Base-by-base conservation (phyloP, 768 basidiomycete genomes). In the Boletus reticuloceps region DNA sequence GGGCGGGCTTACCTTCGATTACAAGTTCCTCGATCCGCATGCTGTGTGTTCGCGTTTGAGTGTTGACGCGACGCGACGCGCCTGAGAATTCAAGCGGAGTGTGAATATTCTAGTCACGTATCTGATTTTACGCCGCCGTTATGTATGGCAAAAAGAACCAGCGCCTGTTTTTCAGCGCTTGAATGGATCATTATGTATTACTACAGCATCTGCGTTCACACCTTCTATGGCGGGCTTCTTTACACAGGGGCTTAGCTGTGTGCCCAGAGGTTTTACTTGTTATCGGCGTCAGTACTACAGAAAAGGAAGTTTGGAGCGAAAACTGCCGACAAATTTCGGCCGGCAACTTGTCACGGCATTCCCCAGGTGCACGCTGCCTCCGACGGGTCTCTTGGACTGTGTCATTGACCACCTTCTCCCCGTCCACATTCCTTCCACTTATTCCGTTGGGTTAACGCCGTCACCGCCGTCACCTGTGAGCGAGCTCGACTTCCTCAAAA, bases 1-100 rank as follows among this genome's bases (percentile, higher is more conserved):
- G 19, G 5, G 38, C 31, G 16, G 29, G 54, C 70, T 34, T 63
- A 83, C 92, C 94, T 72, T 98, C 96, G 50, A 98, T 81, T 54
- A 98, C 88, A 27, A 98, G 85, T 66, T 98, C 96, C 69, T 96
- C 92, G 61, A 97, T 94, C 61, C 94, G 79, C 94, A 96, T 96
- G 54, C 64, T 77, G 59, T 61, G 41, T n/a, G 45, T 54, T 41
- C 29, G 50, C 36, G 22, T 40, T 38, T 17, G 51, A 38, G 37
- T 7, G 14, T 22, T 3, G n/a, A 61, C 69, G 65, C 68, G 69
- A 63, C 69, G 69, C 69, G 69, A 61, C 68, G 71, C 69, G 69
- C 40, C 54, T 8, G 7, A 3, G 16, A 34, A 53, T 72, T 68
- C 17, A 58, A 52, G 13, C 68, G 70, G 69, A 72, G 69, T 47